Conservation (phyloP, 306 rosid species). For the Corylus americana region DNA sequence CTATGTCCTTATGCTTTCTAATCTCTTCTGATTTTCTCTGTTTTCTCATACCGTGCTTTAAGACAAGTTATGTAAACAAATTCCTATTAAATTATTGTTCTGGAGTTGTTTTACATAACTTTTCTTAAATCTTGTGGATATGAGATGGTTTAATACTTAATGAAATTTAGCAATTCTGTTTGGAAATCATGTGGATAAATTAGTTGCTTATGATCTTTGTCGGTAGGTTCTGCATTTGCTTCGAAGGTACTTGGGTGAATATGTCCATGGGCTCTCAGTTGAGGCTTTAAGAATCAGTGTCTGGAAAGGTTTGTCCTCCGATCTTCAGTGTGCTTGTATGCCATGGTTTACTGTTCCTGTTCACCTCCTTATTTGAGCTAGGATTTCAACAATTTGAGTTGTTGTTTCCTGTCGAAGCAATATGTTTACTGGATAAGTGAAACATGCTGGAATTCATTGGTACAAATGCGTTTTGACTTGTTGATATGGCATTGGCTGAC, state of each 20-base stretch:
- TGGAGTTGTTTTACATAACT: neutral
- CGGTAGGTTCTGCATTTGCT: conserved; percentile 88
- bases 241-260: conserved; percentile 89
- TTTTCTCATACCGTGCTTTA: neutral
- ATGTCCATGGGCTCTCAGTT: conserved; percentile 90
- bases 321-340: conserved; percentile 25
- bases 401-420: conserved; percentile 12
- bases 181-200: neutral
- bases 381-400: neutral
- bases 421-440: conserved; percentile 8
- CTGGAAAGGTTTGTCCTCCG: conserved; percentile 80
- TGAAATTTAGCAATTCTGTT: neutral
- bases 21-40: neutral
- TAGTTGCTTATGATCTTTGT: conserved; percentile 3
- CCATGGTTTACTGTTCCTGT: neutral
- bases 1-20: neutral
- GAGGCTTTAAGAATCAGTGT: conserved; percentile 96
- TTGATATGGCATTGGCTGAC: conserved; percentile 1
- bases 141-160: neutral
- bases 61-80: neutral
- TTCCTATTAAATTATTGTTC: neutral
- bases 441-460: neutral
- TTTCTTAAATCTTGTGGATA: neutral
- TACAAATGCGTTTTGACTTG: neutral
- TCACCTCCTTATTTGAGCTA: neutral